Base-by-base conservation (phyloP, 2,329 filamentous ascomycete genomes). In the Pseudodiploospora longispora region DNA sequence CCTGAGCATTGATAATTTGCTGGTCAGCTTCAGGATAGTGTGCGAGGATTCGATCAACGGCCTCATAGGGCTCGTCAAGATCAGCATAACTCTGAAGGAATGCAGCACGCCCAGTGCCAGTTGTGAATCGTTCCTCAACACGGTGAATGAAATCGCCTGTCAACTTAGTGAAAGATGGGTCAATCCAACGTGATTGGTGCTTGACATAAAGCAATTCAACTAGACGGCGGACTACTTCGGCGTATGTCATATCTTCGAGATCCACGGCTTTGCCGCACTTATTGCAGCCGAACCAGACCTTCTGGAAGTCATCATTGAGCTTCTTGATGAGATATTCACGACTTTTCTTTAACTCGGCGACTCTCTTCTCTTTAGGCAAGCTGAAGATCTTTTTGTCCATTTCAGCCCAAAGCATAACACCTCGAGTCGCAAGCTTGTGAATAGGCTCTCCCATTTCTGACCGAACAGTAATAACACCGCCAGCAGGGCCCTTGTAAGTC, bases 371-470 rank as follows among this genome's bases (percentile, higher is more conserved):
- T 72, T 95, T 96, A 67, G 95, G 90, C 40, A 98, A 72, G 60
- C 82, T 85, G 74, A 98, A 98, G 59, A 98, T 97, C 70, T 95
- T 96, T 66, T 94, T 80, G 60, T 98, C 93, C 89, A 98, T 95
- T 70, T 98, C 94, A 40, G 89, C 84, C 93, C 93, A 98, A 74
- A 98, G 95, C 43, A 80, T 74, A 39, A 98, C 90, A 77, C 93
- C 93, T 47, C 94, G 85, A 40, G 93, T 98, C 10, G 93, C 94
- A 47, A 98, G 80, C 73, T 98, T 98, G 74, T 98, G 93, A 50
- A 98, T 98, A 5, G 93, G 94, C 74, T 98, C 93, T 38, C 93
- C 94, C 94, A 98, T 98, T 69, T 98, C 93, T 1, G 93, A 98
- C 52, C 89, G 82, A 40, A 98, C 93, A 29, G 93, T 98, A 57